Conservation (phyloP, 1,284 basidiomycete species). For the Wolfiporia cocos region DNA sequence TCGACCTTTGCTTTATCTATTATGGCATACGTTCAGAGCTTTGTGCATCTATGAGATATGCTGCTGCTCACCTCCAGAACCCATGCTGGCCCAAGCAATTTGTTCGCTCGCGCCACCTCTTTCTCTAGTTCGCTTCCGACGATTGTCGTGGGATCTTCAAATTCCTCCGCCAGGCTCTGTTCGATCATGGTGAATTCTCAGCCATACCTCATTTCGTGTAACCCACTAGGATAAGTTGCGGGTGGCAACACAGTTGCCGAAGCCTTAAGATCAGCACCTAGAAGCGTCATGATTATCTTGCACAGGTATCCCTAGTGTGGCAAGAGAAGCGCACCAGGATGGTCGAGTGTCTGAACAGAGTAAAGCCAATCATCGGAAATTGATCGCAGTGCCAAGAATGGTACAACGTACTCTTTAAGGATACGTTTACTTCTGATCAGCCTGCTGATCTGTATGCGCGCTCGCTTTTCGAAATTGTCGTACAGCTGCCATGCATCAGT, state of each 20-base stretch:
- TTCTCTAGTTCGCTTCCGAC: conserved; percentile 43
- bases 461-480: conserved; percentile 47
- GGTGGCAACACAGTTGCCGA: conserved; percentile 62
- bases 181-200: no score
- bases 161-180: conserved; percentile 36
- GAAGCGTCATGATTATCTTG: not conserved
- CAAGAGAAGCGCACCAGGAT: conserved; percentile 33
- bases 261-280: conserved; percentile 63
- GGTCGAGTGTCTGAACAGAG: conserved; percentile 44
- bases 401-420: conserved; percentile 50
- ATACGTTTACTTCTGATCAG: conserved; percentile 53
- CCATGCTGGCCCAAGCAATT: conserved; percentile 49
- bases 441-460: conserved; percentile 48
- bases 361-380: no score
- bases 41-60: not conserved
- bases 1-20: conserved; percentile 35
- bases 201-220: no score
- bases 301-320: no score
- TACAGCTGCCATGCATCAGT: conserved; percentile 40
- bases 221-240: conserved; percentile 53
- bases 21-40: not conserved
- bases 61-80: conserved; percentile 37
- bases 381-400: not conserved
- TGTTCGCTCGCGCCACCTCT: conserved; percentile 49
- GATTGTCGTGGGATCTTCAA: conserved; percentile 44